Evolutionary conservation across 345 rosid genomes (phyloP).

Genomic region (Orychophragmus violaceus): DNA sequence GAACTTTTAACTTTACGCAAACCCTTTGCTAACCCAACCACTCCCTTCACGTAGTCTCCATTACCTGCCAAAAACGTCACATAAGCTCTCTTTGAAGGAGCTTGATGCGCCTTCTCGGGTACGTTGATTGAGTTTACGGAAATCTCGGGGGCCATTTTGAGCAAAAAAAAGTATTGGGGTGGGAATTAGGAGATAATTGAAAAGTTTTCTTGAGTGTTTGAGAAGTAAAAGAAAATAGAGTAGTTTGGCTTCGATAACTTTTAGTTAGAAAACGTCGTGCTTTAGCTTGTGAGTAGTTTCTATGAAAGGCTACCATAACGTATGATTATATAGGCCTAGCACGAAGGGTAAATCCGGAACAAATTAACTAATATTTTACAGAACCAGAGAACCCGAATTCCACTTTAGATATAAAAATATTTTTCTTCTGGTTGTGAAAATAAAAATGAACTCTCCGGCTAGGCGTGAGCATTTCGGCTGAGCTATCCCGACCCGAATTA

Average conservation of each 20-base stretch:
- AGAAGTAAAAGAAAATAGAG: constrained; percentile 12
- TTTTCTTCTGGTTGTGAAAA: too few species aligned
- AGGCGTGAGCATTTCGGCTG: too few species aligned
- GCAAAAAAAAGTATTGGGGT: neutral
- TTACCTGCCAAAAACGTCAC: constrained; percentile 73
- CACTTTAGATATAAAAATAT: too few species aligned
- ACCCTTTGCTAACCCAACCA: constrained; percentile 77
- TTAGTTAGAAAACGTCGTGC: neutral
- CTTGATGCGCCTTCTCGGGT: constrained; percentile 31
- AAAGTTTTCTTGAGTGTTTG: constrained; percentile 18
- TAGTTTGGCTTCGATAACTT: neutral
- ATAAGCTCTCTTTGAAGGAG: constrained; percentile 37
- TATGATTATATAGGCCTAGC: constrained; percentile 8
- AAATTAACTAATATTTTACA: neutral
- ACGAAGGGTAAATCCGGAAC: constrained; percentile 23
- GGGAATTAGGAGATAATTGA: neutral
- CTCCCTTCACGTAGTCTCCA: constrained; percentile 75
- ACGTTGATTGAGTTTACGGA: constrained; percentile 20
- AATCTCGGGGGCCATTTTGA: constrained; percentile 45
- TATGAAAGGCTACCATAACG: neutral
- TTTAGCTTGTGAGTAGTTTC: constrained; percentile 14
- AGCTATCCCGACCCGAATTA: too few species aligned
- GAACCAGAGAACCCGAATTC: too few species aligned
- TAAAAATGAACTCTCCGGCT: too few species aligned
- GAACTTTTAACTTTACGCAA: constrained; percentile 52